phyloP scores from a whole-genome alignment of 768 basidiomycete genomes.

The Boletus vinaceobasis region DNA sequence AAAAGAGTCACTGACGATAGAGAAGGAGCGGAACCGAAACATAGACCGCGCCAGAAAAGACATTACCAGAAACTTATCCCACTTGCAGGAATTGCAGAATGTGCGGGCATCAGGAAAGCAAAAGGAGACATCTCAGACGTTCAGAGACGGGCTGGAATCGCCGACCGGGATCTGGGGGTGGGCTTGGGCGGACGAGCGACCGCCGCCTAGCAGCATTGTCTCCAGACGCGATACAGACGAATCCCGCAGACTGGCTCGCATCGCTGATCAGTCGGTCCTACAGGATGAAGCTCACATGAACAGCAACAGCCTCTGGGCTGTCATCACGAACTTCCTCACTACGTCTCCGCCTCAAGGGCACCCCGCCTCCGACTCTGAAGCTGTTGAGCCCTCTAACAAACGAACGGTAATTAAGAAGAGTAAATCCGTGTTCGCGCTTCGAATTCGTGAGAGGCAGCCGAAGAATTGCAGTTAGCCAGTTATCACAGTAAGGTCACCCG shows the following conservation, averaged over 20 bases:
- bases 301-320: constrained; percentile 70
- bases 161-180: constrained; percentile 65
- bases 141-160: constrained; percentile 35
- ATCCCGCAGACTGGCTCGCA: constrained; percentile 65
- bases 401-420: constrained; percentile 17
- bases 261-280: constrained; percentile 66
- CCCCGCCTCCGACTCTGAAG: constrained; percentile 20
- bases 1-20: constrained; percentile 52
- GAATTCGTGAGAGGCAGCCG: constrained; percentile 9
- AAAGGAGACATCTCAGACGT: constrained; percentile 16
- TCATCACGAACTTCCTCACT: constrained; percentile 63
- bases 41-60: constrained; percentile 64
- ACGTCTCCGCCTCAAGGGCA: constrained; percentile 44
- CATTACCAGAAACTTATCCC: constrained; percentile 48
- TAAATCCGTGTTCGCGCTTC: constrained; percentile 25
- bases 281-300: constrained; percentile 57
- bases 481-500: neutral
- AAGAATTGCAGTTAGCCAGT: neutral
- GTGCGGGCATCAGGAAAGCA: constrained; percentile 21
- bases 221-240: constrained; percentile 85
- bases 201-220: constrained; percentile 90
- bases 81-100: constrained; percentile 34
- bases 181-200: constrained; percentile 84
- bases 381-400: neutral
- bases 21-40: constrained; percentile 64